Percentiles rank a stretch among this genome's conserved stretches.
These are phyloP conservation scores for Fusarium humuli DNA, from an alignment of 2,329 filamentous ascomycete species.

Conservation along the genomic window DNA sequence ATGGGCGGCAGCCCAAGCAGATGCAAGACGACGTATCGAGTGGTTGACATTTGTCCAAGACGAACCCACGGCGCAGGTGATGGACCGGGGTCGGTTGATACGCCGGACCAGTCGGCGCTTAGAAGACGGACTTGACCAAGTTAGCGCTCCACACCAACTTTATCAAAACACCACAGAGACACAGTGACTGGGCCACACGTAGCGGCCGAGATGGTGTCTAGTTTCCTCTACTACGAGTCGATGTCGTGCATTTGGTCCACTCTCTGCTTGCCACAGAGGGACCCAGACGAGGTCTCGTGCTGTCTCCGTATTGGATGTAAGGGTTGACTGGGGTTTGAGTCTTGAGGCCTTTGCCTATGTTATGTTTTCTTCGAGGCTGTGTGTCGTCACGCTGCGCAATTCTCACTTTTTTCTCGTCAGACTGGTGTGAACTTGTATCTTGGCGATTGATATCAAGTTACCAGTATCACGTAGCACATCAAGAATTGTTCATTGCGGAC, in stretches of 20 bases:
- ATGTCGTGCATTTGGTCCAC: slow-evolving; percentile 53
- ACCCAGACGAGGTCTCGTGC: slow-evolving; percentile 46
- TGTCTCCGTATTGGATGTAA: slow-evolving; percentile 49
- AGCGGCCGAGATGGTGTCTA: slow-evolving; percentile 34
- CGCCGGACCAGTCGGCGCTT: slow-evolving; percentile 53
- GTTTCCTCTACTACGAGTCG: slow-evolving; percentile 51
- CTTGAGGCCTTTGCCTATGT: slow-evolving; percentile 33
- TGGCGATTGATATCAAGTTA: slow-evolving; percentile 29
- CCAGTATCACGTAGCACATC: slow-evolving; percentile 5
- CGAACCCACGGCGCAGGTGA: slow-evolving; percentile 48
- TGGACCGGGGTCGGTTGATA: slow-evolving; percentile 48
- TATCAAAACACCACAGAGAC: slow-evolving; percentile 33
- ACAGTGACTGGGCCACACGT: slow-evolving; percentile 37
- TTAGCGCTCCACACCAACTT: slow-evolving; percentile 46
- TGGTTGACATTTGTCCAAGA: slow-evolving; percentile 44
- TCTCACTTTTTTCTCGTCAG: slow-evolving; percentile 23
- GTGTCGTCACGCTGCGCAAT: slow-evolving; percentile 44
- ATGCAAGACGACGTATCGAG: slow-evolving; percentile 38
- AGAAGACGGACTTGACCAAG: slow-evolving; percentile 44
- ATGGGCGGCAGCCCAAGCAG: slow-evolving; percentile 38
- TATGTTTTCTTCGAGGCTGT: slow-evolving; percentile 38
- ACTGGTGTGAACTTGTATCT: slow-evolving; percentile 42
- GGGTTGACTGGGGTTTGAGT: slow-evolving; percentile 32
- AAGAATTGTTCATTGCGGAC: background rate
- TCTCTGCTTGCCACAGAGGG: slow-evolving; percentile 46